Conservation (phyloP, 139 green algal genomes). For the Auxenochlorella pyrenoidosa region DNA sequence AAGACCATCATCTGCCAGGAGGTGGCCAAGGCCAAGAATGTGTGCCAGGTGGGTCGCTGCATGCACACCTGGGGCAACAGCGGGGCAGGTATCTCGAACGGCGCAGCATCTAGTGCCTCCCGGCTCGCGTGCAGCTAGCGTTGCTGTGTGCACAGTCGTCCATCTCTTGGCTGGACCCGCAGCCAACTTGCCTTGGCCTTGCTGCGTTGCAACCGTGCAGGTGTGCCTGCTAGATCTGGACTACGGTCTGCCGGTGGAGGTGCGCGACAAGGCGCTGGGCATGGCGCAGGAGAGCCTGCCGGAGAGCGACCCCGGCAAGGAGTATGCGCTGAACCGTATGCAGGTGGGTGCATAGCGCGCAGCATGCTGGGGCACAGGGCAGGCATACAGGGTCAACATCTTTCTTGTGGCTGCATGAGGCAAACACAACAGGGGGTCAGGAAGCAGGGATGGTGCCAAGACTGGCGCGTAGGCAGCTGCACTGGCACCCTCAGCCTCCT, state of each 20-base stretch:
- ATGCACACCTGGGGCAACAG: not conserved
- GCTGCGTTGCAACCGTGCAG: slow-evolving; percentile 47
- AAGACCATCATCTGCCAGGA: slow-evolving; percentile 99
- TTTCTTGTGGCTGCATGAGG: too few relatives aligned
- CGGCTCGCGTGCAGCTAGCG: too few relatives aligned
- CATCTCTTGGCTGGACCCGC: not conserved
- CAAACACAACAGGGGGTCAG: too few relatives aligned
- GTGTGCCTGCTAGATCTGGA: slow-evolving; percentile 98
- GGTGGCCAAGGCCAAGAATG: slow-evolving; percentile 98
- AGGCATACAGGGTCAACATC: too few relatives aligned
- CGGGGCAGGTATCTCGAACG: not conserved
- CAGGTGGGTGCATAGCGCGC: slow-evolving; percentile 60
- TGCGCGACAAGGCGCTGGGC: slow-evolving; percentile 84
- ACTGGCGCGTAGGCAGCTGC: slow-evolving; percentile 35
- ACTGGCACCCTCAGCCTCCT: not conserved
- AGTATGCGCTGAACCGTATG: slow-evolving; percentile 83
- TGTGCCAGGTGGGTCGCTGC: slow-evolving; percentile 84
- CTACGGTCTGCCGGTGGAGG: slow-evolving; percentile 95
- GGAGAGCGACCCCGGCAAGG: slow-evolving; percentile 87
- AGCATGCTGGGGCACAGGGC: slow-evolving; percentile 58
- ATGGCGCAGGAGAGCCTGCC: slow-evolving; percentile 82
- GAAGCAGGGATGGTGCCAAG: not conserved
- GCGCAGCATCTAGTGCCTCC: not conserved
- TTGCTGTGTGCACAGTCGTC: not conserved
- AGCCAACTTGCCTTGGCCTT: not conserved